Evolutionary conservation across 108 stramenopile genomes (phyloP).

Genomic region (Fragilariopsis cylindrus): DNA sequence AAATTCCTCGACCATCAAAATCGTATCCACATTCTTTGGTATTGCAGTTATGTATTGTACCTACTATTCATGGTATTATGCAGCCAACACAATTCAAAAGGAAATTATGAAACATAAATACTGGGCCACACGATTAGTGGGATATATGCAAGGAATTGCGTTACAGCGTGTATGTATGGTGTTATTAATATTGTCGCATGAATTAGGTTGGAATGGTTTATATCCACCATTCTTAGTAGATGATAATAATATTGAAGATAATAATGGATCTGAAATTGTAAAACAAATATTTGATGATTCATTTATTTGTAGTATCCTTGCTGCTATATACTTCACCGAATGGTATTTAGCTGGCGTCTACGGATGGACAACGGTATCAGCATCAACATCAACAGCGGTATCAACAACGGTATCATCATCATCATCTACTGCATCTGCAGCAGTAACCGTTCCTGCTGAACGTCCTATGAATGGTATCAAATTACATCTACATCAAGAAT

Average conservation of each 20-base stretch:
- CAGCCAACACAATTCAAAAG: neutral
- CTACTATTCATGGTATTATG: constrained; percentile 4
- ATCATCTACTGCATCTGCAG: too few species aligned
- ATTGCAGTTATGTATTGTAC: neutral
- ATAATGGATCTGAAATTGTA: neutral
- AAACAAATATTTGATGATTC: constrained; percentile 24
- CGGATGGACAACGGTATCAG: neutral
- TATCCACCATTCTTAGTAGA: constrained; percentile 8
- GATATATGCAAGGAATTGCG: constrained; percentile 24
- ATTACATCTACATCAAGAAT: too few species aligned
- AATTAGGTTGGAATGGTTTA: constrained; percentile 13
- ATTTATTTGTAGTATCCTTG: neutral
- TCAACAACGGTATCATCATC: too few species aligned
- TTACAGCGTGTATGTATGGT: constrained; percentile 17
- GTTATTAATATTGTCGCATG: neutral
- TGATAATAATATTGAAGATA: neutral
- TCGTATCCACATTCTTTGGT: neutral
- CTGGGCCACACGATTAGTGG: constrained; percentile 21
- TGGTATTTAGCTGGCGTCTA: constrained; percentile 18
- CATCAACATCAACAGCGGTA: too few species aligned
- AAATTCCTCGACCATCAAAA: constrained; percentile 10
- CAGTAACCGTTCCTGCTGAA: too few species aligned
- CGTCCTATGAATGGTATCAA: too few species aligned
- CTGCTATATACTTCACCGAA: constrained; percentile 16
- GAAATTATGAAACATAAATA: constrained; percentile 19